phyloP scores from a whole-genome alignment of 179 eudicot genomes.

The Drosera spatulata region DNA sequence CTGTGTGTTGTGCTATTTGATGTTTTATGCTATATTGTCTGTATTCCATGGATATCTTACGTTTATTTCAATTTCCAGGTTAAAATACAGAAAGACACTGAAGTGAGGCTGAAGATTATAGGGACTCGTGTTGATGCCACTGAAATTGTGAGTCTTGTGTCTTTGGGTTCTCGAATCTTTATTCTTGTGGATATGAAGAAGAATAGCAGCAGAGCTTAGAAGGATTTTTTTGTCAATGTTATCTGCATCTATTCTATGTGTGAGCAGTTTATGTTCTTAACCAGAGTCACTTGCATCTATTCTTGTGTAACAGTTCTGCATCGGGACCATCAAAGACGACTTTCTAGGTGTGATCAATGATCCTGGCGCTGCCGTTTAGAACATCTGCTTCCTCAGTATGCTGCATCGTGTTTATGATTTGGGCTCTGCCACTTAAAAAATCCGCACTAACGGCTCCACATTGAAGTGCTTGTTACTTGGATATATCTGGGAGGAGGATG shows the following conservation, averaged over 20 bases:
- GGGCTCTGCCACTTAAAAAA: no score
- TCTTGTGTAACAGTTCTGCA: slow-evolving; percentile 75
- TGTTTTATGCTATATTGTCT: no score
- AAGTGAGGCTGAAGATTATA: slow-evolving; percentile 86
- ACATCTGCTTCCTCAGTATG: not conserved
- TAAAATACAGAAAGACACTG: slow-evolving; percentile 91
- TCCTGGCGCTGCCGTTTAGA: slow-evolving; percentile 46
- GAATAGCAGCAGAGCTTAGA: no score
- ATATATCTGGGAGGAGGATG: no score
- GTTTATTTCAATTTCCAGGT: slow-evolving; percentile 33
- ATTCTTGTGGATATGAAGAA: not conserved
- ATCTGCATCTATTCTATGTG: no score
- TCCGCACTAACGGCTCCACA: no score
- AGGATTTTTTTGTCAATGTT: no score
- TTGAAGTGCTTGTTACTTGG: no score
- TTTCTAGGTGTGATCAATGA: slow-evolving; percentile 85
- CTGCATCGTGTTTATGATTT: no score
- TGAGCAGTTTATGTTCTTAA: not conserved
- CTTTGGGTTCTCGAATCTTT: not conserved
- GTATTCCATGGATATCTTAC: not conserved
- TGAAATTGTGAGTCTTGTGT: slow-evolving; percentile 60
- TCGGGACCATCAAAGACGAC: slow-evolving; percentile 89
- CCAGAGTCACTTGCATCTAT: not conserved
- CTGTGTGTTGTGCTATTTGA: slow-evolving; percentile 11
- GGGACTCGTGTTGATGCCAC: slow-evolving; percentile 99